phyloP scores from a whole-genome alignment of 768 basidiomycete genomes.

The Naganishia kalamii region DNA sequence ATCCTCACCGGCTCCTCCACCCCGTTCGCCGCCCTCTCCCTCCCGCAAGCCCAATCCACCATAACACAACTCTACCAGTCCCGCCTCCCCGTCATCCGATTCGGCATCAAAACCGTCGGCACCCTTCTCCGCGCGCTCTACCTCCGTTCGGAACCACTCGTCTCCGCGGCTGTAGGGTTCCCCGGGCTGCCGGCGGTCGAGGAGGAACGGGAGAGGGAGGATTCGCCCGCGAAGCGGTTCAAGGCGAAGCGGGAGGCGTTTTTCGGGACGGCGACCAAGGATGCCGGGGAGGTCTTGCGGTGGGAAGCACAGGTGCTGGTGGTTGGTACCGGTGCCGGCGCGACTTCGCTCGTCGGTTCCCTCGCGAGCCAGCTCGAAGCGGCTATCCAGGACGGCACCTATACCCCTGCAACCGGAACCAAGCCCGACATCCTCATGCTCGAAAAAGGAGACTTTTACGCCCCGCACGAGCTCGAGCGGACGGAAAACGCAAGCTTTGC shows the following conservation, averaged over 20 bases:
- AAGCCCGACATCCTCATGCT: constrained; percentile 16
- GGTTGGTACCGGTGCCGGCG: constrained; percentile 15
- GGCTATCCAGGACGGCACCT: neutral
- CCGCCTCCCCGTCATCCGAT: constrained; percentile 15
- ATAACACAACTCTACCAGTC: constrained; percentile 13
- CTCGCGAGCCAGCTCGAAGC: constrained; percentile 5
- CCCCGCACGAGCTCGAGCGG: constrained; percentile 5
- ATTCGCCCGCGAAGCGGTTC: neutral
- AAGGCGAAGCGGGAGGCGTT: neutral
- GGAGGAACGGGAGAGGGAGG: constrained; percentile 2
- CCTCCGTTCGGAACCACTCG: neutral
- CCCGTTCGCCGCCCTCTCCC: constrained; percentile 1
- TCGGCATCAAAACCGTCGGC: constrained; percentile 12
- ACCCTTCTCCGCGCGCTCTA: neutral
- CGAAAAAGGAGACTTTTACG: constrained; percentile 12
- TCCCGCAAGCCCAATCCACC: neutral
- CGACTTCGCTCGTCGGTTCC: constrained; percentile 8
- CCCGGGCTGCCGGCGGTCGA: neutral
- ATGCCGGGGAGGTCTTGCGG: neutral
- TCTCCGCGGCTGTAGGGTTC: constrained; percentile 5
- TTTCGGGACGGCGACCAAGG: neutral
- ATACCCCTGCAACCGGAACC: neutral
- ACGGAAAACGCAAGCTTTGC: constrained; percentile 24
- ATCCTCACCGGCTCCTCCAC: constrained; percentile 16
- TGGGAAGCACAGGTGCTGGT: constrained; percentile 6